These are phyloP conservation scores for Mycena sp. DNA, from an alignment of 1,284 basidiomycete species.

Conservation along the genomic window DNA sequence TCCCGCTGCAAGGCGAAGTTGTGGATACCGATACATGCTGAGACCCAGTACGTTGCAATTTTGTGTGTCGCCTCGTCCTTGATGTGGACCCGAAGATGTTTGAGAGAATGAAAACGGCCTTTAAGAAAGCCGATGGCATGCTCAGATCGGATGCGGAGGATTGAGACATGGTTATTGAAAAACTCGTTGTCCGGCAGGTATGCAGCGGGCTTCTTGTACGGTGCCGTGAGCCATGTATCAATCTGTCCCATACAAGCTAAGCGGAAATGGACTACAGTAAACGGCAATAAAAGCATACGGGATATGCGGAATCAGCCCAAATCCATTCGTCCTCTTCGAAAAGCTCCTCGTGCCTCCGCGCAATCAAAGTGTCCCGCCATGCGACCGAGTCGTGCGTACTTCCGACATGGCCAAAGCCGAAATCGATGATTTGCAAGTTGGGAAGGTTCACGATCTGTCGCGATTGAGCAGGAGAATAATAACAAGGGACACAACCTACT, in stretches of 20 bases:
- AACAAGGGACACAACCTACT: neutral
- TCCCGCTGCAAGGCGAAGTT: neutral
- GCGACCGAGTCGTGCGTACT: too few relatives aligned
- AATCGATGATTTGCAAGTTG: conserved; percentile 43
- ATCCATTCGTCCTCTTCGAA: conserved; percentile 41
- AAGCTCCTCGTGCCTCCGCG: conserved; percentile 32
- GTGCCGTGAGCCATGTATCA: conserved; percentile 24
- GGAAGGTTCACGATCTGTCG: conserved; percentile 34
- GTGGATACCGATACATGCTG: conserved; percentile 32
- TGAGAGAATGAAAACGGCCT: conserved; percentile 39
- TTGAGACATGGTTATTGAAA: too few relatives aligned
- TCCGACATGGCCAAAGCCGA: too few relatives aligned
- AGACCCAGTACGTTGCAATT: conserved; percentile 34
- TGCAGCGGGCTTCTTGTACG: conserved; percentile 38
- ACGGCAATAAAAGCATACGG: conserved; percentile 29
- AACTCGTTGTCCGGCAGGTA: conserved; percentile 35
- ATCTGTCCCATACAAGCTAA: neutral
- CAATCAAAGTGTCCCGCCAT: conserved; percentile 34
- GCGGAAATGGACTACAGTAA: neutral
- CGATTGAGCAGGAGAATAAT: neutral
- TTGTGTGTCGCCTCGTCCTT: conserved; percentile 25
- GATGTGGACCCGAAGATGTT: conserved; percentile 32
- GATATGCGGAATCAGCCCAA: conserved; percentile 48
- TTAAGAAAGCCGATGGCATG: conserved; percentile 41
- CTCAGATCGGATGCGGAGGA: conserved; percentile 36